Base-by-base conservation (phyloP, 345 rosid genomes). In the Toxicodendron radicans region DNA sequence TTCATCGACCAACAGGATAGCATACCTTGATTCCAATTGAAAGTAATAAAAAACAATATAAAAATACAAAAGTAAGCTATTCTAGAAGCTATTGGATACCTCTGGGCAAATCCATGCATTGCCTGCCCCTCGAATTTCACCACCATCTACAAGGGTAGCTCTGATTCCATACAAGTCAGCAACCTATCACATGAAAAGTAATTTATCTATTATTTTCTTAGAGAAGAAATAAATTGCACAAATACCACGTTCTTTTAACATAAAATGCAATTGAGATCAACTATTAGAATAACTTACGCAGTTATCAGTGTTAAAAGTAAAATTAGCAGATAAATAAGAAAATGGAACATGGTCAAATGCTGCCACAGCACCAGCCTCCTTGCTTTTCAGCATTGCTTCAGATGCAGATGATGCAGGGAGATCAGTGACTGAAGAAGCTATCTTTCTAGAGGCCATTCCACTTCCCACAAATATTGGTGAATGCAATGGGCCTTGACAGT, bases 61-160 rank as follows among this genome's bases (percentile, higher is more conserved):
- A 18, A 18, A 16, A 59, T 16, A 16, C 32, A 16, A 38, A 35
- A 6, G 41, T 17, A 4, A 62, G 61, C 45, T 20, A 62, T 71
- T 35, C 4, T 63, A 58, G 18, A 73, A 79, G 70, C 64, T 70
- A 20, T 48, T 67, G 53, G 65, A 66, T 83, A 95, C 99, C 95
- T 95, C 99, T n/a, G 93, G 97, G 78, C 97, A 95, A 68, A 95
- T 83, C 99, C 99, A 95, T 64, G 95, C 97, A 85, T 95, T 95
- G 77, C 99, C 99, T 41, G 97, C 99, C 72, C 99, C 99, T 57
- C 99, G 90, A 83, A 95, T 91, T 78, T 95, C 99, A 73, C 99
- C 97, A 73, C 99, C 99, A 85, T 95, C 99, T 65, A 92, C 99
- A 83, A 95, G 95, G 83, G 86, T 91, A 75, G 97, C 99, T 90